Base-by-base conservation (phyloP, 2,329 filamentous ascomycete species). In the Aureobasidium sp. region DNA sequence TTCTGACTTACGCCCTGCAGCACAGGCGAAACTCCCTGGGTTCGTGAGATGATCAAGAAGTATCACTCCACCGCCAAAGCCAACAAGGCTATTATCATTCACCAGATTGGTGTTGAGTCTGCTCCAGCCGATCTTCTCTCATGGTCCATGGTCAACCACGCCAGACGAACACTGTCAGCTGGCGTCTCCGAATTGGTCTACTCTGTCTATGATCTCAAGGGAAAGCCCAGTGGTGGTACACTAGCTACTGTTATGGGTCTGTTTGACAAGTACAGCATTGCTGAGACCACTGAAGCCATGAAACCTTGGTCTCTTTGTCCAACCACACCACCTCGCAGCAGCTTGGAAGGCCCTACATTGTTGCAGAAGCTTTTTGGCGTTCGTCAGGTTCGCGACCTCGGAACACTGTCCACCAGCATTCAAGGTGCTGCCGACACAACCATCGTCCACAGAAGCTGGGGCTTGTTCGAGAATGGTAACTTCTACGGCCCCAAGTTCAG, bases 1-100 rank as follows among this genome's bases (percentile, higher is more conserved):
- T n/a, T n/a, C n/a, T 42, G 12, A 19, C 25, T 40, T 32, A 50
- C 40, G 74, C 74, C 17, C 42, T 7, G 19, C 38, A 40, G 38
- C 14, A 84, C 82, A 4, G 83, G 82, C 42, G 82, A 85, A 63
- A 74, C 78, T 0, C 79, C 80, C 2, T 86, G 82, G 81, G 72
- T 83, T 34, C 75, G 76, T 57, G 74, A 80, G 41, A 82, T 85
- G 70, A 74, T 84, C 53, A 66, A 75, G 17, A 79, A 81, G 60
- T 84, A 83, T 61, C 75, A 85, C 57, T 72, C 75, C 7, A 74
- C 70, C 1, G 83, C 83, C 6, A 79, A 81, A 61, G 67, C 71
- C 42, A 84, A 75, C 56, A 76, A 77, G 24, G 79, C 81, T 52
- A 80, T 85, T 66, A 76, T 82, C 45, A 80, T 84, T 41, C 79